Conservation (phyloP, 768 basidiomycete species). For the Calocybe cyanea region DNA sequence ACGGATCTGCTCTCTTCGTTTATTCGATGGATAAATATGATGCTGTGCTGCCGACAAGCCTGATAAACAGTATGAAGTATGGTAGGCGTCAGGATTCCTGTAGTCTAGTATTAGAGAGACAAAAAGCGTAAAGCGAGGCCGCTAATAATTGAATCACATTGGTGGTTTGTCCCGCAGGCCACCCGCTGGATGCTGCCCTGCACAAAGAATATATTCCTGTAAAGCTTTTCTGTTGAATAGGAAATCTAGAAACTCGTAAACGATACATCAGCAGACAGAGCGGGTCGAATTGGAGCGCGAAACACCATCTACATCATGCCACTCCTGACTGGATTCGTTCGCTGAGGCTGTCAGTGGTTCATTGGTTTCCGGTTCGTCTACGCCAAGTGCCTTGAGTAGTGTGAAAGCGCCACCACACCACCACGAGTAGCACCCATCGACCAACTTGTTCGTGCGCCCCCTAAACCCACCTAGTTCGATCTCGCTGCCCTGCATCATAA, state of each 20-base stretch:
- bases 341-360: constrained; percentile 24
- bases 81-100: constrained; percentile 91
- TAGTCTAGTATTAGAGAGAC: no score
- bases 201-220: constrained; percentile 83
- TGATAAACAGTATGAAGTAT: constrained; percentile 89
- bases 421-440: constrained; percentile 99
- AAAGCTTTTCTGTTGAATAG: constrained; percentile 67
- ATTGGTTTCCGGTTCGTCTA: constrained; percentile 33
- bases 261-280: constrained; percentile 3
- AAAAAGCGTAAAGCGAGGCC: no score
- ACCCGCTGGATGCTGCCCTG: constrained; percentile 81
- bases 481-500: constrained; percentile 78
- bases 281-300: constrained; percentile 12
- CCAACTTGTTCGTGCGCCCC: constrained; percentile 96
- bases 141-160: constrained; percentile 57
- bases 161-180: constrained; percentile 95
- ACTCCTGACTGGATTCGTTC: constrained; percentile 37
- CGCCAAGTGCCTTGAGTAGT: constrained; percentile 61
- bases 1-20: constrained; percentile 29
- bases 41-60: constrained; percentile 91
- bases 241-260: constrained; percentile 22
- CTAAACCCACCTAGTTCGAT: constrained; percentile 89
- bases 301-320: constrained; percentile 72
- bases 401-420: constrained; percentile 93
- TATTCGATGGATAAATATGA: constrained; percentile 48